Base-by-base conservation (phyloP, 1,139 yeast species). In the Insectozyma bohioensis region DNA sequence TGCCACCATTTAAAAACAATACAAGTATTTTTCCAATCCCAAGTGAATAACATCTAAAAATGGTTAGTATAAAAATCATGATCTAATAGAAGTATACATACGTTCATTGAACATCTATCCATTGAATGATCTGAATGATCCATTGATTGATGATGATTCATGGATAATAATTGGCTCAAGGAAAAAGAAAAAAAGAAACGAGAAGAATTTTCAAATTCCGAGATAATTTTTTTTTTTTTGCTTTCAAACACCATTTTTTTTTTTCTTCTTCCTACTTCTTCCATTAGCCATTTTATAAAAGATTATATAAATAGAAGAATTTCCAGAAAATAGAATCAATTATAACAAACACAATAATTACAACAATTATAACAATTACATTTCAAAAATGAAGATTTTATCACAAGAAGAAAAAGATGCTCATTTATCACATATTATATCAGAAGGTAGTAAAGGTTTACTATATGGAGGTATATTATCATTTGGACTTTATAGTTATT, bases 1-100 rank as follows among this genome's bases (percentile, higher is more conserved):
- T 82, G 90, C 95, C 95, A 85, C 87, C 90, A 82, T 40, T 62
- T 58, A 56, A 81, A 83, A 9, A 85, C 73, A 11, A 85, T 74
- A 52, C 95, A 85, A 10, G 85, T 67, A 52, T 85, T 75, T 33
- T 73, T 65, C 63, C 85, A 80, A 46, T 79, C 76, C 94, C 95
- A 85, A 8, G 90, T 84, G 56, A 85, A 84, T n/a, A 82, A 49
- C 92, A 83, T 85, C 72, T 66, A 37, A 6, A 12, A n/a, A 10
- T 12, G 14, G 35, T 30, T 34, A n/a, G 24, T 26, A 28, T 4
- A 9, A 12, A 23, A 8, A 9, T 33, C 17, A 8, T n/a, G 14
- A n/a, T 19, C 4, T 12, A n/a, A 11, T 14, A n/a, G 17, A 22
- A 12, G 17, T 14, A 26, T 17, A 36, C 44, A 36, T 41, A 41